Conservation (phyloP, 2,329 filamentous ascomycete genomes). For the Stagonosporopsis cucurbitacearum region DNA sequence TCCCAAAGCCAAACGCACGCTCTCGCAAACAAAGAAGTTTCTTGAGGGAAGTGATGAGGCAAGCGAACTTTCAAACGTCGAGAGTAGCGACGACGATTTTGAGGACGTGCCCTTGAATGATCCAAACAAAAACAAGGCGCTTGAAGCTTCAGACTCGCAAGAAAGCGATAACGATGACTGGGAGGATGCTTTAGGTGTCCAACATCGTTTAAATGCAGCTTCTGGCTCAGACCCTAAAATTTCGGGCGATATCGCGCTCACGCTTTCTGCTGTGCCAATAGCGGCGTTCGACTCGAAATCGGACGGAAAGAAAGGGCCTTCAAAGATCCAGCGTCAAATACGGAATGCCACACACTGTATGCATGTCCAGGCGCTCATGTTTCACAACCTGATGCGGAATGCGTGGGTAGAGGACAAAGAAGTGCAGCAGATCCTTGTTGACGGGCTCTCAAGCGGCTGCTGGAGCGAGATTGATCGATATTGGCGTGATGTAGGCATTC, state of each 20-base stretch:
- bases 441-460: constrained; percentile 37
- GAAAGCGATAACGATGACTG: constrained; percentile 51
- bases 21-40: constrained; percentile 46
- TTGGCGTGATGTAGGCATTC: constrained; percentile 79
- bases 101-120: constrained; percentile 53
- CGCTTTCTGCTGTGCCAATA: constrained; percentile 54
- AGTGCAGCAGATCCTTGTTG: constrained; percentile 42
- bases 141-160: constrained; percentile 40
- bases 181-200: constrained; percentile 49
- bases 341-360: constrained; percentile 82
- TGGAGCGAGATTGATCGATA: constrained; percentile 47
- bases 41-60: constrained; percentile 51
- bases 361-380: constrained; percentile 86
- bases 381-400: constrained; percentile 78
- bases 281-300: constrained; percentile 45
- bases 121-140: constrained; percentile 49
- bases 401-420: constrained; percentile 46
- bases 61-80: constrained; percentile 49
- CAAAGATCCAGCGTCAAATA: constrained; percentile 82
- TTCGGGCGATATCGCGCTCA: constrained; percentile 75
- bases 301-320: constrained; percentile 80
- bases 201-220: constrained; percentile 38
- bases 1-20: constrained; percentile 41
- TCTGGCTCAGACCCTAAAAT: constrained; percentile 55
- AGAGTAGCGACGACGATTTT: constrained; percentile 56